These are phyloP conservation scores for Starmerella lactis-condensi DNA, from an alignment of 805 yeast genomes.

Conservation along the genomic window DNA sequence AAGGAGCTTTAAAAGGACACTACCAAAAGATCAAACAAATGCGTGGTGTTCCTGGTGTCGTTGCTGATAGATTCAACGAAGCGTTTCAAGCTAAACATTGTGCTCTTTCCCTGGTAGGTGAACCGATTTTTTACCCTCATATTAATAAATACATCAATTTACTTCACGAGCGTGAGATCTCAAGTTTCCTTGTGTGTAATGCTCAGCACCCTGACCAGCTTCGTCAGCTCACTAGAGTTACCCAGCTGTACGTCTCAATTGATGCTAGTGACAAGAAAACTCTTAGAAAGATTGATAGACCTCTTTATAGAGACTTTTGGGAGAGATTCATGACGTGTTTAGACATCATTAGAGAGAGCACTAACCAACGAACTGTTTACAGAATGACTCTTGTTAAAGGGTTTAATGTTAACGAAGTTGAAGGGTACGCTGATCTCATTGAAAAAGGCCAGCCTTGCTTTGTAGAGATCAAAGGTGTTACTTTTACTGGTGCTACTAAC, in stretches of 20 bases:
- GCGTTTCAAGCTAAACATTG: constrained; percentile 81
- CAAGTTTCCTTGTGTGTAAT: constrained; percentile 79
- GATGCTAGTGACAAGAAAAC: constrained; percentile 81
- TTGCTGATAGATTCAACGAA: constrained; percentile 73
- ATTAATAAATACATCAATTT: constrained; percentile 67
- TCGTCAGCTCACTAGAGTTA: constrained; percentile 49
- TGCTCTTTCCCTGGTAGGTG: constrained; percentile 84
- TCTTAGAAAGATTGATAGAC: constrained; percentile 70
- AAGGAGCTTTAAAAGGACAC: constrained; percentile 78
- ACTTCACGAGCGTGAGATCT: constrained; percentile 62
- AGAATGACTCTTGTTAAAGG: constrained; percentile 82
- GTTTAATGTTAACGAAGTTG: constrained; percentile 59
- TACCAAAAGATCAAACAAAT: constrained; percentile 81
- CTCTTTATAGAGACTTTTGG: constrained; percentile 82
- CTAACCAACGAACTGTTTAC: constrained; percentile 77
- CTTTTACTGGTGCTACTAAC: constrained; percentile 85
- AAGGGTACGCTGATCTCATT: constrained; percentile 74
- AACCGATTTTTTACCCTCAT: constrained; percentile 84
- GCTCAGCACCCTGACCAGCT: constrained; percentile 89
- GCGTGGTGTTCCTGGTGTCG: constrained; percentile 91
- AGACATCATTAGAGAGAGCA: constrained; percentile 58
- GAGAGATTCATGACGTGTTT: constrained; percentile 66
- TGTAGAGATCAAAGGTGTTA: constrained; percentile 85
- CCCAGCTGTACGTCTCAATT: constrained; percentile 80
- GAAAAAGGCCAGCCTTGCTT: constrained; percentile 67